Conservation (phyloP, 495 filamentous ascomycete genomes). For the Bathelium albidoporum region DNA sequence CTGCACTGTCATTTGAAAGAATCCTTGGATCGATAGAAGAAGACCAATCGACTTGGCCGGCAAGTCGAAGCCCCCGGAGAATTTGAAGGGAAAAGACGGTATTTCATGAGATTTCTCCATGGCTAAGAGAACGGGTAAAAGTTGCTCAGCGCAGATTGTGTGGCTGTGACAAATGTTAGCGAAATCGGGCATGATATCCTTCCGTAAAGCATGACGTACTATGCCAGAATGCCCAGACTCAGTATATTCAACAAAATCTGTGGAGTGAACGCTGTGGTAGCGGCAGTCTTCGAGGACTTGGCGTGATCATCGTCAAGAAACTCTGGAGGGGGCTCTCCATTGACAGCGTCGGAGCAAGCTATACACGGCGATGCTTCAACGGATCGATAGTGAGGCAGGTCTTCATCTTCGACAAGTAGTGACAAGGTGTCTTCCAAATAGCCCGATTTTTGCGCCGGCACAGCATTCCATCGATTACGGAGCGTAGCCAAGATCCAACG, state of each 20-base stretch:
- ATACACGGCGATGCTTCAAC: slow-evolving; percentile 39
- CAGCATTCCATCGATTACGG: slow-evolving; percentile 19
- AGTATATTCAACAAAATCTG: slow-evolving; percentile 77
- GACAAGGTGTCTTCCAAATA: slow-evolving; percentile 33
- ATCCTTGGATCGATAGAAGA: slow-evolving; percentile 80
- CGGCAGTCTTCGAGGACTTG: not conserved
- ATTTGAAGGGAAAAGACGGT: slow-evolving; percentile 68
- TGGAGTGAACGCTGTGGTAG: slow-evolving; percentile 52
- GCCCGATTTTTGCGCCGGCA: slow-evolving; percentile 24
- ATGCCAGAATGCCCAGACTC: slow-evolving; percentile 86
- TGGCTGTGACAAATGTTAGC: slow-evolving; percentile 44
- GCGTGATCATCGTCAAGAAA: not conserved
- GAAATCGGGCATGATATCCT: slow-evolving; percentile 8
- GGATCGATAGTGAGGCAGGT: slow-evolving; percentile 54
- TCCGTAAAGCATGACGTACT: slow-evolving; percentile 53
- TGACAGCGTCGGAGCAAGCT: slow-evolving; percentile 3
- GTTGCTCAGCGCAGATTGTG: slow-evolving; percentile 85
- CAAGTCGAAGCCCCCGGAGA: slow-evolving; percentile 76
- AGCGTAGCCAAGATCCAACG: slow-evolving; percentile 54
- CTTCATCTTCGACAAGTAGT: slow-evolving; percentile 46
- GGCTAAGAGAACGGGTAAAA: slow-evolving; percentile 86
- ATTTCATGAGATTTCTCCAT: slow-evolving; percentile 48
- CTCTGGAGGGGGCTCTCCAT: slow-evolving; percentile 10
- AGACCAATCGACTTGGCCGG: slow-evolving; percentile 73
- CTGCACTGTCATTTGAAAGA: slow-evolving; percentile 77